A percentile compares a stretch with the other conserved stretches of the same genome.
Conservation (phyloP, 768 basidiomycete genomes). For the Tylopilus subfusipes region DNA sequence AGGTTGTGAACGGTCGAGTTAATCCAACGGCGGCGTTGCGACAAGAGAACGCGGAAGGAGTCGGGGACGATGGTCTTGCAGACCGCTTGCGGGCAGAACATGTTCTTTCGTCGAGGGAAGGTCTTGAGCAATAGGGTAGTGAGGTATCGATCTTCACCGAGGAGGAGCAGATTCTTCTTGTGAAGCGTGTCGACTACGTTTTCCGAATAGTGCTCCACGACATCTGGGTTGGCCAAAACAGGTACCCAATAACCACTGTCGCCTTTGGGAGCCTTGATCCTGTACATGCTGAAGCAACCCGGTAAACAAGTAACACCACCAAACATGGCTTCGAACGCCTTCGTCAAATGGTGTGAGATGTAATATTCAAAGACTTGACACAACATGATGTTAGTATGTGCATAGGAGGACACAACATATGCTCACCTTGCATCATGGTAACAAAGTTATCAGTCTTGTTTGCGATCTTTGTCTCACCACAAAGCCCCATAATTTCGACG, state of each 20-base stretch:
- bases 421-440: conserved; percentile 98
- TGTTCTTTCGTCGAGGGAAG: conserved; percentile 98
- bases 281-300: conserved; percentile 99
- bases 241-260: conserved; percentile 97
- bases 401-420: neutral
- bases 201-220: conserved; percentile 98
- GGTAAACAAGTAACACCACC: conserved; percentile 99
- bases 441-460: conserved; percentile 99
- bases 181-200: conserved; percentile 99
- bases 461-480: conserved; percentile 99
- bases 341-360: conserved; percentile 98
- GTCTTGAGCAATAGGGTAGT: conserved; percentile 98
- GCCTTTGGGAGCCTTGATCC: conserved; percentile 99
- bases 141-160: conserved; percentile 99
- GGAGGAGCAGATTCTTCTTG: conserved; percentile 96
- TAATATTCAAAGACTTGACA: conserved; percentile 95
- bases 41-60: conserved; percentile 88
- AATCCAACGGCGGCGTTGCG: conserved; percentile 98
- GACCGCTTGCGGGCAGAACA: conserved; percentile 98
- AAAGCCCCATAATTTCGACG: conserved; percentile 97
- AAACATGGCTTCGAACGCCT: conserved; percentile 99
- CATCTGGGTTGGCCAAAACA: conserved; percentile 96
- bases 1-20: conserved; percentile 99
- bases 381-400: conserved; percentile 2
- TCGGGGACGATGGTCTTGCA: conserved; percentile 99